Percentiles rank a stretch among this genome's conserved stretches.
phyloP scores from a whole-genome alignment of 1,139 yeast species.

The Candida freyschussii region DNA sequence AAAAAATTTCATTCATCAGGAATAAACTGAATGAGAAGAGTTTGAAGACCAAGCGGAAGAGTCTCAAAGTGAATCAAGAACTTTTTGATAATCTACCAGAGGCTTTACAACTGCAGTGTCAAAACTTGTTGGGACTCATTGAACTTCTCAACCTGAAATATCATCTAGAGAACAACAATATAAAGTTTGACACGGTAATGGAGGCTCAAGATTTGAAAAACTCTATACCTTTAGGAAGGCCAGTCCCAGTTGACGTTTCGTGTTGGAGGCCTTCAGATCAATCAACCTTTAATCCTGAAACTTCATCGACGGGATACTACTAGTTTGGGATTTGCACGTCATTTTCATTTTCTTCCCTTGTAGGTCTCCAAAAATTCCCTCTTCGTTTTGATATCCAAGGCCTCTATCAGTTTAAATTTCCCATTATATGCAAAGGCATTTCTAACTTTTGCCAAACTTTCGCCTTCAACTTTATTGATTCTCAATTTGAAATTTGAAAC shows the following conservation, averaged over 20 bases:
- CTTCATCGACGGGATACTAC: neutral
- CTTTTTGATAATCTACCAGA: constrained; percentile 8
- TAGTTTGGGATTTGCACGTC: too few relatives aligned
- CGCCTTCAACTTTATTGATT: constrained; percentile 24
- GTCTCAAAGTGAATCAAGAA: constrained; percentile 11
- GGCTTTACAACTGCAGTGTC: constrained; percentile 9
- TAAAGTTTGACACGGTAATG: constrained; percentile 18
- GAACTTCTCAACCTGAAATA: constrained; percentile 19
- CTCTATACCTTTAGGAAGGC: constrained; percentile 23
- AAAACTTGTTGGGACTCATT: constrained; percentile 14
- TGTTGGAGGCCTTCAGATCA: constrained; percentile 24
- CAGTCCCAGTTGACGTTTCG: constrained; percentile 16
- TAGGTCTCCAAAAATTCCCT: constrained; percentile 30
- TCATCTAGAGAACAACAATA: constrained; percentile 20
- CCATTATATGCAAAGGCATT: constrained; percentile 35
- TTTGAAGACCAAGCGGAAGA: constrained; percentile 6
- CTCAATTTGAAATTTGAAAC: constrained; percentile 27
- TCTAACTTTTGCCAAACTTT: constrained; percentile 28
- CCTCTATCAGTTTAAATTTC: constrained; percentile 33
- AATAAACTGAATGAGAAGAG: constrained; percentile 12
- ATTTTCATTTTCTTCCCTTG: constrained; percentile 9
- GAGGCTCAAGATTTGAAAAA: constrained; percentile 10
- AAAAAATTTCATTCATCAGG: constrained; percentile 14
- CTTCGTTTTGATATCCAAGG: constrained; percentile 30
- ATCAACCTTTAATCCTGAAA: too few relatives aligned